Base-by-base conservation (phyloP, 202 grass and related monocot genomes). In the Setaria viridis region DNA sequence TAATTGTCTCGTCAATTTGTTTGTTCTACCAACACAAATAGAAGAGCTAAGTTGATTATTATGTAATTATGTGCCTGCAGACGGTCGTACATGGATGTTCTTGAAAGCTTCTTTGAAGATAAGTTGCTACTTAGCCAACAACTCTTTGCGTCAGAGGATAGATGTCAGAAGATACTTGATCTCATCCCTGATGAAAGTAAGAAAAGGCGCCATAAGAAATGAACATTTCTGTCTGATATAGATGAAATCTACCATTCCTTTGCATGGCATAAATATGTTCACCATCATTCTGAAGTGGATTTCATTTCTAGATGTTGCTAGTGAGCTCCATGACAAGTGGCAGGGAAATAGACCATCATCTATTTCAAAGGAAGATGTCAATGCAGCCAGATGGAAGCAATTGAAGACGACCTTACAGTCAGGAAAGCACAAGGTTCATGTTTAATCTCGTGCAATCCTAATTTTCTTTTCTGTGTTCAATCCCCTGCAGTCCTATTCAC, bases 21-120 rank as follows among this genome's bases (percentile, higher is more conserved):
- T 69, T 89, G 11, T 20, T 20, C 13, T 69, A 48, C 82, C 5
- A 62, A 34, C 70, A 34, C 33, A 84, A 71, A 11, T 87, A 11
- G 34, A 81, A 63, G 68, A 72, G 41, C 25, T 65, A 84, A 82
- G 35, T 41, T 82, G 19, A n/a, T 87, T 68, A 63, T 72, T 55
- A 35, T n/a, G 11, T 78, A 68, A 73, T n/a, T 62, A 46, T 47
- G 25, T 49, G 62, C 30, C 50, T 92, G 69, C 85, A 99, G 93
- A 74, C 85, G 93, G 78, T 90, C 96, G 30, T 99, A 99, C 62
- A 99, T 77, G 9, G 90, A 99, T 86, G 91, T 96, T 82, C 77
- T 99, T 12, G 91, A 90, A 90, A 46, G 53, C 84, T 95, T 89
- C 67, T 99, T 99, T 19, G 91, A 96, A 81, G 93, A 91, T 17